A percentile compares a stretch with the other conserved stretches of the same genome.
Evolutionary conservation across 2,329 filamentous ascomycete species (phyloP).

Genomic region (Aspergillus nomiae): DNA sequence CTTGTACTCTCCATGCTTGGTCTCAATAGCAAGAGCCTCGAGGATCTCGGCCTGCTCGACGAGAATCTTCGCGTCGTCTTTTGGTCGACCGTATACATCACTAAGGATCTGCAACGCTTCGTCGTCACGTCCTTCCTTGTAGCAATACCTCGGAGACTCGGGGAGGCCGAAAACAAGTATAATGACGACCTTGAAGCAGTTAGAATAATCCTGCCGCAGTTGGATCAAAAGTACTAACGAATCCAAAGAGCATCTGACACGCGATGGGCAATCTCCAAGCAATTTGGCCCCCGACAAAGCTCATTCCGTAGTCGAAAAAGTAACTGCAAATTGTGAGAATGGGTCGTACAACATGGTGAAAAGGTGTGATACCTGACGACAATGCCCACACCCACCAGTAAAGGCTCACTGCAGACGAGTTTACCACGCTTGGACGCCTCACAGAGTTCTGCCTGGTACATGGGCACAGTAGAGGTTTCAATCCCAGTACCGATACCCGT

Average conservation of each 20-base stretch:
- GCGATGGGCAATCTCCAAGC: slow-evolving; percentile 52
- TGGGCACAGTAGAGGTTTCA: slow-evolving; percentile 39
- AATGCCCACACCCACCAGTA: slow-evolving; percentile 43
- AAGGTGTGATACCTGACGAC: slow-evolving; percentile 26
- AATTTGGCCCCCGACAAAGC: slow-evolving; percentile 41
- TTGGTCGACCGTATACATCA: slow-evolving; percentile 27
- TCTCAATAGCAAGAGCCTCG: slow-evolving; percentile 48
- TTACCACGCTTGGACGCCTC: slow-evolving; percentile 46
- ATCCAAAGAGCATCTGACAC: slow-evolving; percentile 49
- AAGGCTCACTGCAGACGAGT: slow-evolving; percentile 45
- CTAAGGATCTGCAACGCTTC: slow-evolving; percentile 31
- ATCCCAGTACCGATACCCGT: slow-evolving; percentile 55
- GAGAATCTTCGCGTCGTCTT: slow-evolving; percentile 24
- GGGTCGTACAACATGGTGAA: not conserved
- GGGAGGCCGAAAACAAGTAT: slow-evolving; percentile 28
- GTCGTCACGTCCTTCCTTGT: slow-evolving; percentile 43
- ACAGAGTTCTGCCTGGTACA: slow-evolving; percentile 51
- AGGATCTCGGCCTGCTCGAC: slow-evolving; percentile 42
- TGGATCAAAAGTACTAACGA: slow-evolving; percentile 37
- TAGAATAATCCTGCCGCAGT: not conserved
- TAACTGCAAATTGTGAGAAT: slow-evolving; percentile 15
- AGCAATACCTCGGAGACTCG: slow-evolving; percentile 47
- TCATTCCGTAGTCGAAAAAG: slow-evolving; percentile 39
- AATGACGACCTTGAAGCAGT: slow-evolving; percentile 17
- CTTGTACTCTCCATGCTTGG: slow-evolving; percentile 34